Base-by-base conservation (phyloP, 1,139 yeast species). In the Suhomyces panamericanus region DNA sequence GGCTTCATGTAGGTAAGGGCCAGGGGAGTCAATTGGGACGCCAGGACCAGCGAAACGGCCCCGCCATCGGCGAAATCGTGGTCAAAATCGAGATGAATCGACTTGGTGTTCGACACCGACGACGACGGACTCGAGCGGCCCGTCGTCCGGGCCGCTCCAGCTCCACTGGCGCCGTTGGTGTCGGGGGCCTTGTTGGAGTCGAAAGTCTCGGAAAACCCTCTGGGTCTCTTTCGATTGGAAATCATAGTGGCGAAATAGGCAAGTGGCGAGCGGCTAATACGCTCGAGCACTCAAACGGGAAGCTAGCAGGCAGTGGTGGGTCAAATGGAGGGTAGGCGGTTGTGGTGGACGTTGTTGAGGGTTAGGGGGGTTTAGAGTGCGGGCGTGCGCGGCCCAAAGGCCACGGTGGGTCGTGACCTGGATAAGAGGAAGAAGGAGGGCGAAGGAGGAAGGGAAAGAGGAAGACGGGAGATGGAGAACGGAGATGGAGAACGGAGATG, bases 141-240 rank as follows among this genome's bases (percentile, higher is more conserved):
- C 13, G 24, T 26, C 17, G 41, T 8, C 7, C 30, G 16, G 13
- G 37, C 13, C 20, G 16, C 26, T 20, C 39, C 11, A n/a, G 31
- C 27, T 15, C 34, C 31, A 30, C 27, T 34, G 38, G 38, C 26
- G 11, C 33, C 44, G 24, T 28, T 31, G 39, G 42, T 15, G 32
- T 31, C 42, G 27, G 41, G 24, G 35, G 49, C 50, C 47, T 53
- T 50, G 41, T 46, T 50, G 50, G 49, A 55, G 48, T 65, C 73
- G 51, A 70, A 69, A 31, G 67, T 62, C 46, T 69, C 78, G 52
- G 76, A 69, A 52, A 73, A 70, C 28, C 77, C 78, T 57, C 79
- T 67, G 33, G 79, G 78, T 52, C 79, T 62, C 50, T 74, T 74
- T 50, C 79, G 58, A 54, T 73, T 73, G 32, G 73, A 60, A 26